These are phyloP conservation scores for Candida tibetensis DNA, from an alignment of 805 yeast species.

Conservation along the genomic window DNA sequence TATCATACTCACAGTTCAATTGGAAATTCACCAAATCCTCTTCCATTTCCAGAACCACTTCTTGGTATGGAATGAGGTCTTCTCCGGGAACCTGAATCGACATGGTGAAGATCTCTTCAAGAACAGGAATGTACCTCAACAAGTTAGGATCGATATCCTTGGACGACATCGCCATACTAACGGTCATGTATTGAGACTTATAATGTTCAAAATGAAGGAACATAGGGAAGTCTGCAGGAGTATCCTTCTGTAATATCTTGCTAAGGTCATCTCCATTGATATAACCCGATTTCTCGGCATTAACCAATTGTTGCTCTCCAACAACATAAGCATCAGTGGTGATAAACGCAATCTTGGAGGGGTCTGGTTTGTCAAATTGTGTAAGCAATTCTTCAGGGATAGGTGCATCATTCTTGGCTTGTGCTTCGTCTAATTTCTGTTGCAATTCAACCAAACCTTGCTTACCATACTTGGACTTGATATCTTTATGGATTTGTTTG, in stretches of 20 bases:
- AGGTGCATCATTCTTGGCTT: conserved; percentile 63
- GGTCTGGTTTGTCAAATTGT: conserved; percentile 69
- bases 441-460: conserved; percentile 56
- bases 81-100: conserved; percentile 70
- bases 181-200: conserved; percentile 73
- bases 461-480: conserved; percentile 53
- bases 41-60: conserved; percentile 71
- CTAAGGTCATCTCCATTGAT: conserved; percentile 24
- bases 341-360: conserved; percentile 70
- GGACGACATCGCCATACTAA: conserved; percentile 61
- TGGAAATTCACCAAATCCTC: conserved; percentile 65
- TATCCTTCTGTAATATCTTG: conserved; percentile 17
- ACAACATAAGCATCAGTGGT: conserved; percentile 62
- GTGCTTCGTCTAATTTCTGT: conserved; percentile 57
- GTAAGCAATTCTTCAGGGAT: conserved; percentile 69
- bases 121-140: conserved; percentile 60
- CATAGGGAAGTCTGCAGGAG: conserved; percentile 49
- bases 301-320: conserved; percentile 42
- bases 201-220: conserved; percentile 76
- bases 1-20: conserved; percentile 55
- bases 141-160: conserved; percentile 48
- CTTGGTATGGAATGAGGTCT: conserved; percentile 58
- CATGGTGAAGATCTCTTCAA: conserved; percentile 67
- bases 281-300: conserved; percentile 16
- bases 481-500: conserved; percentile 45